Percentiles rank a stretch among this genome's conserved stretches.
phyloP scores from a whole-genome alignment of 106 monocot species.

The Dendrobium huoshanense region DNA sequence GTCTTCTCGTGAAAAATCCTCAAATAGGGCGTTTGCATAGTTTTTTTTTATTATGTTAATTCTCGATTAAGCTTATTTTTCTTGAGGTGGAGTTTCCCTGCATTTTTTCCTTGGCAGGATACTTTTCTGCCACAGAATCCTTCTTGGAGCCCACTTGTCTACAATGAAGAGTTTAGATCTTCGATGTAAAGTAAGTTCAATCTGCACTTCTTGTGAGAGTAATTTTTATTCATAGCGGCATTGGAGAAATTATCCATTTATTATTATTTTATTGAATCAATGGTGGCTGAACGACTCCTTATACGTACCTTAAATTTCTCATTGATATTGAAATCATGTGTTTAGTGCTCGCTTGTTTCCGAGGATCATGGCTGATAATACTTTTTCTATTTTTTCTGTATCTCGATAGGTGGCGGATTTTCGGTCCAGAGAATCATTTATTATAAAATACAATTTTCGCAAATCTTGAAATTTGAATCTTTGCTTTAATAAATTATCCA shows the following conservation, averaged over 20 bases:
- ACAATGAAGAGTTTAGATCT: not conserved
- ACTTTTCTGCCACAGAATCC: conserved; percentile 9
- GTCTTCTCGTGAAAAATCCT: not conserved
- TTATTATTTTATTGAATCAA: not conserved
- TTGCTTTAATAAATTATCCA: not conserved
- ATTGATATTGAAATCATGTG: too few species aligned
- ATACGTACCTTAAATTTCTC: too few species aligned
- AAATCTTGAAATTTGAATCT: too few species aligned
- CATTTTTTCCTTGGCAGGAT: not conserved
- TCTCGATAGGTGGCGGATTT: too few species aligned
- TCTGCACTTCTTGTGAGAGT: not conserved
- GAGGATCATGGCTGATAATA: too few species aligned
- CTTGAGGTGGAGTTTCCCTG: not conserved
- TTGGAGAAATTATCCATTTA: not conserved
- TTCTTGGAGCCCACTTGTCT: not conserved
- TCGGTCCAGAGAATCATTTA: too few species aligned
- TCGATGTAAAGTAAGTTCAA: conserved; percentile 4
- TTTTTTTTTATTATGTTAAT: not conserved
- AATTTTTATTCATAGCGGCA: not conserved
- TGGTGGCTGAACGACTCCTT: not conserved
- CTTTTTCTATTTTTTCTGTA: too few species aligned
- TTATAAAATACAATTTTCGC: too few species aligned
- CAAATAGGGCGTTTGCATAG: not conserved
- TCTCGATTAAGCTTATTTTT: not conserved
- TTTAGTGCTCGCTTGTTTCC: too few species aligned